Percentiles rank a stretch among this genome's conserved stretches.
These are phyloP conservation scores for Talaromyces sp. DNA, from an alignment of 2,329 filamentous ascomycete genomes.

Conservation along the genomic window DNA sequence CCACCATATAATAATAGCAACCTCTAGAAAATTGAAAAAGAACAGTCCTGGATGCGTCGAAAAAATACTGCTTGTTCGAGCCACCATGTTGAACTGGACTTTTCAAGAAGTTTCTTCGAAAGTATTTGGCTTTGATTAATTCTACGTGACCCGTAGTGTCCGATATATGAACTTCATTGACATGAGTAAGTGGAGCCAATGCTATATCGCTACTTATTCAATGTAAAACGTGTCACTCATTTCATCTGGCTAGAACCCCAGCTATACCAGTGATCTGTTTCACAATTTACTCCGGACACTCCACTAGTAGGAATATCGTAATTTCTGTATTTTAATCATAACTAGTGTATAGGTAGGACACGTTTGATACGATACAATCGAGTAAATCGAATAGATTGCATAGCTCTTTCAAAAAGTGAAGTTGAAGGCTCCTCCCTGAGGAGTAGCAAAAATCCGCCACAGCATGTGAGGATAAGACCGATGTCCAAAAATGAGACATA, in stretches of 20 bases:
- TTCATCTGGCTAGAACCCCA: background rate
- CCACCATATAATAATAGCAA: background rate
- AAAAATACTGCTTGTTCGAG: background rate
- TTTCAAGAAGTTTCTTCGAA: background rate
- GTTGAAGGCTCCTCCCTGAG: too few relatives aligned
- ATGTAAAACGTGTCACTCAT: background rate
- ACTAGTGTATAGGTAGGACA: too few relatives aligned
- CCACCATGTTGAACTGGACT: background rate
- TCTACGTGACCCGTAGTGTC: background rate
- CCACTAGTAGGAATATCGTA: too few relatives aligned
- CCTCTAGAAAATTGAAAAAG: background rate
- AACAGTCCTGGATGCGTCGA: background rate
- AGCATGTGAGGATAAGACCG: too few relatives aligned
- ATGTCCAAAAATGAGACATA: too few relatives aligned
- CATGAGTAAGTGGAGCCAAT: background rate
- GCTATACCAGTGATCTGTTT: background rate
- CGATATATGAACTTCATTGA: background rate
- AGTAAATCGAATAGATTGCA: too few relatives aligned
- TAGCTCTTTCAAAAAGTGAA: too few relatives aligned
- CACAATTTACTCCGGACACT: too few relatives aligned
- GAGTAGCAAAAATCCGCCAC: too few relatives aligned
- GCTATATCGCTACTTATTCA: background rate
- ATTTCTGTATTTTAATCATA: too few relatives aligned
- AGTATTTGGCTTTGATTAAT: background rate
- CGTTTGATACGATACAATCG: too few relatives aligned